Evolutionary conservation across 176 grass and related monocot genomes (phyloP), one percentile per base, ranked within the genome.

Genomic region (Aegilops tauschii): DNA sequence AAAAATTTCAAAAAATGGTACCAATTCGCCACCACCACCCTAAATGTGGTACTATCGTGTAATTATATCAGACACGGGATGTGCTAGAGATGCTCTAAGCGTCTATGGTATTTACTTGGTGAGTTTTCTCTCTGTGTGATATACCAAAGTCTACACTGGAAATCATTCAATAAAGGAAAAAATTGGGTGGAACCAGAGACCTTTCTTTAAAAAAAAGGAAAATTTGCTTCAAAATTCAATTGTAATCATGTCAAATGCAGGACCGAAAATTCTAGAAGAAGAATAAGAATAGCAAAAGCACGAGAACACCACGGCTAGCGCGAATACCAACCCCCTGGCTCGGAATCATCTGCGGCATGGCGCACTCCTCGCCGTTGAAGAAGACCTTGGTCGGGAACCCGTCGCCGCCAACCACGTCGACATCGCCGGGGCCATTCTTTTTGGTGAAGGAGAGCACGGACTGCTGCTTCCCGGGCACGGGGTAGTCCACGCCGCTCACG

Each of bases 331-430:
- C 34, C 21, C 77, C 80, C 5, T 6, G 13, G 2, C 80, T 91
- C 1, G 92, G 92, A 29, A 97, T 85, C 16, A 81, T 81, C 18
- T 80, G 80, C 0, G 95, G 95, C 90, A 97, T 91, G 37, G 90
- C 89, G 63, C 95, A 97, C 86, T 97, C 92, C 49, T 90, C 82
- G 39, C 95, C 95, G 64, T 97, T 97, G 80, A 97, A 97, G 80
- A 92, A 88, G 8, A 97, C 73, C 84, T 91, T 97, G 0, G 91
- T 65, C 10, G 95, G 95, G 89, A 87, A 94, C 4, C 92, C 95
- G 32, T 91, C 95, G 5, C 90, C 92, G 5, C 50, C 80, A 1
- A 91, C 13, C 18, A 93, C 47, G 52, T 94, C 81, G 78, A 92
- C 89, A 27, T 40, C 74, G 10, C 69, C 69, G 4, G 72, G 25